Conservation (phyloP, 2,329 filamentous ascomycete species). For the Talaromyces sp. region DNA sequence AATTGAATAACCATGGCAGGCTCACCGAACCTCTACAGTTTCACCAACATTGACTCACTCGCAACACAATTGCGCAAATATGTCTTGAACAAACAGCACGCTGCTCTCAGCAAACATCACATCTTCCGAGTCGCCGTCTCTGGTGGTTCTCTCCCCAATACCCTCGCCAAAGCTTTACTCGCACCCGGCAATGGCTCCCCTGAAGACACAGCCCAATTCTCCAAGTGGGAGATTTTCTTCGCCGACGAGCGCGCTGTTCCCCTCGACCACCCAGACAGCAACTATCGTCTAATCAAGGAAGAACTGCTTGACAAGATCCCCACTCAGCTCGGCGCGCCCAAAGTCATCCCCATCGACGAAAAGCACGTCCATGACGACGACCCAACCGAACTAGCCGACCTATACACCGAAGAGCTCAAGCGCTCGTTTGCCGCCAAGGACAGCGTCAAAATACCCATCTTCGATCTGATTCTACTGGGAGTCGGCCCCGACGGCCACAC, state of each 20-base stretch:
- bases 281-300: slow-evolving; percentile 81
- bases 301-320: slow-evolving; percentile 90
- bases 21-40: slow-evolving; percentile 70
- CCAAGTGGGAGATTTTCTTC: slow-evolving; percentile 97
- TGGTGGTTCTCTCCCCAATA: slow-evolving; percentile 86
- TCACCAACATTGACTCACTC: slow-evolving; percentile 65
- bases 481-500: slow-evolving; percentile 96
- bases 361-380: slow-evolving; percentile 68
- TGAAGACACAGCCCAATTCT: slow-evolving; percentile 68
- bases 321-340: slow-evolving; percentile 60
- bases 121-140: slow-evolving; percentile 90
- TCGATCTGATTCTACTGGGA: slow-evolving; percentile 88
- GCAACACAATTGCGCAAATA: slow-evolving; percentile 76
- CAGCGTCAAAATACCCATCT: slow-evolving; percentile 89
- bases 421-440: slow-evolving; percentile 84
- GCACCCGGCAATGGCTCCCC: slow-evolving; percentile 46
- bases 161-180: slow-evolving; percentile 79
- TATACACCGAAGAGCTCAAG: slow-evolving; percentile 87
- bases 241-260: slow-evolving; percentile 95
- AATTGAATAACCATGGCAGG: slow-evolving; percentile 32
- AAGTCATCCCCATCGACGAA: slow-evolving; percentile 74
- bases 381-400: slow-evolving; percentile 85
- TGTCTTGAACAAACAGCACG: slow-evolving; percentile 75
- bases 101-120: slow-evolving; percentile 73
- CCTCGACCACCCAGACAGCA: slow-evolving; percentile 87